Evolutionary conservation across 2,329 filamentous ascomycete species (phyloP).

Genomic region (Onygenales sp.): DNA sequence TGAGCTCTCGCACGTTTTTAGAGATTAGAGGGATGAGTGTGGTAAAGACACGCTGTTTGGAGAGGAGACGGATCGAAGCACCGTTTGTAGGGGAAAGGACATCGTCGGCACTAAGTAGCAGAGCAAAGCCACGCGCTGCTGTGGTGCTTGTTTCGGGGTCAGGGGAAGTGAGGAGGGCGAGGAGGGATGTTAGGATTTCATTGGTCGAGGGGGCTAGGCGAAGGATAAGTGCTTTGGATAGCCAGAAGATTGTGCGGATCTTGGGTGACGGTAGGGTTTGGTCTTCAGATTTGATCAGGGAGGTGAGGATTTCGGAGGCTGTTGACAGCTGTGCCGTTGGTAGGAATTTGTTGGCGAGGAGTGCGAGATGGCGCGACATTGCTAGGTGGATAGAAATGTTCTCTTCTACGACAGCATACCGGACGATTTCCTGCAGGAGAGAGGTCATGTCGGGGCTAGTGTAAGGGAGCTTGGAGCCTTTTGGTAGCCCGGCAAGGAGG

Average conservation of each 20-base stretch:
- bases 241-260: constrained; percentile 50
- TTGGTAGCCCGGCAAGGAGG: constrained; percentile 44
- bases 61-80: constrained; percentile 51
- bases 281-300: constrained; percentile 19
- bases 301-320: constrained; percentile 23
- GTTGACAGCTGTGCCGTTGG: constrained; percentile 23
- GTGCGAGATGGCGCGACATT: constrained; percentile 32
- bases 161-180: constrained; percentile 34
- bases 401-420: constrained; percentile 22
- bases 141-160: constrained; percentile 39
- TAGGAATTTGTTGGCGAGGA: constrained; percentile 34
- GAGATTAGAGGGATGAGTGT: constrained; percentile 50
- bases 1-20: constrained; percentile 39
- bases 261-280: constrained; percentile 25
- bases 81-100: constrained; percentile 52
- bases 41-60: constrained; percentile 55
- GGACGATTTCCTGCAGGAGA: constrained; percentile 27
- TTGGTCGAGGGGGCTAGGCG: constrained; percentile 41
- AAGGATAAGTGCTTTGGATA: constrained; percentile 52
- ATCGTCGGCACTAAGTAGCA: constrained; percentile 52
- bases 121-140: constrained; percentile 49
- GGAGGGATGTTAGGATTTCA: constrained; percentile 43
- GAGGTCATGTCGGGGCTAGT: constrained; percentile 21
- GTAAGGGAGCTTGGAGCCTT: constrained; percentile 25
- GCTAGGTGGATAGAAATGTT: constrained; percentile 29